A percentile compares a stretch with the other conserved stretches of the same genome.
Conservation (phyloP, 2,329 filamentous ascomycete species). For the Venturia asperata region DNA sequence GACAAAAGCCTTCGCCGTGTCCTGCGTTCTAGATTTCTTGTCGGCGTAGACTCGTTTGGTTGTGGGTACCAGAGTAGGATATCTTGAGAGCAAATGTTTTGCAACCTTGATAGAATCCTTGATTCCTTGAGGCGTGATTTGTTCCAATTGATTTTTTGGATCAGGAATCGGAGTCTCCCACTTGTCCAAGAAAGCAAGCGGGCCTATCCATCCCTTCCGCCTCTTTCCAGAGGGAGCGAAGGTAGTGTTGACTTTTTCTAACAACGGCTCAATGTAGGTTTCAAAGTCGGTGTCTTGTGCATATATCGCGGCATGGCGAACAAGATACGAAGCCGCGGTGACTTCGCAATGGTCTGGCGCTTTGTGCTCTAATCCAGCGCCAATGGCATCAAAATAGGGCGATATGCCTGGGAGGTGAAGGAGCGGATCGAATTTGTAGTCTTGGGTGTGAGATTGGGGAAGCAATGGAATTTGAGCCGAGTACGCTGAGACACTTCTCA, state of each 20-base stretch:
- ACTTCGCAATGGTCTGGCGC: slow-evolving; percentile 45
- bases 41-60: slow-evolving; percentile 26
- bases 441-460: slow-evolving; percentile 16
- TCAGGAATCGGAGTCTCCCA: slow-evolving; percentile 22
- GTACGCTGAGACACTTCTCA: not conserved
- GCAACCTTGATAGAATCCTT: slow-evolving; percentile 21
- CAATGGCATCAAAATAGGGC: slow-evolving; percentile 48
- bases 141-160: slow-evolving; percentile 19
- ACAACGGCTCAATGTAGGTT: slow-evolving; percentile 50
- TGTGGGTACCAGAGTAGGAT: slow-evolving; percentile 20
- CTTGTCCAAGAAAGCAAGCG: slow-evolving; percentile 20
- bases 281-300: slow-evolving; percentile 55
- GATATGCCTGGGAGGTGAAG: slow-evolving; percentile 50
- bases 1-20: slow-evolving; percentile 30
- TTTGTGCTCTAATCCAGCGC: slow-evolving; percentile 32
- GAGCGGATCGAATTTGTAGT: slow-evolving; percentile 44
- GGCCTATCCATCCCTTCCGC: slow-evolving; percentile 20
- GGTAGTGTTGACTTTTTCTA: slow-evolving; percentile 29
- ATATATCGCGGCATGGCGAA: slow-evolving; percentile 55
- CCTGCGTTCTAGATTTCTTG: slow-evolving; percentile 32
- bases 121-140: slow-evolving; percentile 21
- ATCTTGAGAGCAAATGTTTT: slow-evolving; percentile 20
- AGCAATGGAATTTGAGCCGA: slow-evolving; percentile 1
- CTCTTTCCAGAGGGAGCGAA: slow-evolving; percentile 14
- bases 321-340: slow-evolving; percentile 48